A percentile compares a stretch with the other conserved stretches of the same genome.
Conservation (phyloP, 495 filamentous ascomycete species). For the Aspergillus kassunensis region DNA sequence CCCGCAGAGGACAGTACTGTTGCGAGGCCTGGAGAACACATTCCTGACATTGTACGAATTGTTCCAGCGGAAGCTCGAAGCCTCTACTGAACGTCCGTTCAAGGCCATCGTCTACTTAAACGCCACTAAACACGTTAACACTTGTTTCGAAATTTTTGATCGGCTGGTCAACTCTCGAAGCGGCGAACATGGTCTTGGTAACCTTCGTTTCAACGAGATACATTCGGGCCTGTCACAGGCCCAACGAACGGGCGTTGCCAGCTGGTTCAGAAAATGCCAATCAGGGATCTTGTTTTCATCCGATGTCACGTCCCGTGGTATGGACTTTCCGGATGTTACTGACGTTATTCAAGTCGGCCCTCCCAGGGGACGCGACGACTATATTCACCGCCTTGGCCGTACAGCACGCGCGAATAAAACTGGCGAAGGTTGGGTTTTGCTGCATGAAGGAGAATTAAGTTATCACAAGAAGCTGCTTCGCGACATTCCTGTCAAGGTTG, state of each 20-base stretch:
- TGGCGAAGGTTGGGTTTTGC: constrained; percentile 77
- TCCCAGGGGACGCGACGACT: constrained; percentile 58
- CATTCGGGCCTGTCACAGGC: constrained; percentile 74
- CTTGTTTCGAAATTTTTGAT: constrained; percentile 59
- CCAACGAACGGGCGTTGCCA: constrained; percentile 60
- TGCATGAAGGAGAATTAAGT: constrained; percentile 55
- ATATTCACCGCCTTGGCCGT: constrained; percentile 71
- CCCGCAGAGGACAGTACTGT: constrained; percentile 66
- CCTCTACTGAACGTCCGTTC: constrained; percentile 58
- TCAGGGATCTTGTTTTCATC: constrained; percentile 81
- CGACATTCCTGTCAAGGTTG: constrained; percentile 61
- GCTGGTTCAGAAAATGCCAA: constrained; percentile 59
- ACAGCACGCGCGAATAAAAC: constrained; percentile 70
- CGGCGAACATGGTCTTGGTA: constrained; percentile 42
- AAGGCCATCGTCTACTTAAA: constrained; percentile 92
- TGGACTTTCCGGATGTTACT: constrained; percentile 73
- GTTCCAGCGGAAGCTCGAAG: constrained; percentile 43
- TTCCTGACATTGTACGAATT: constrained; percentile 76
- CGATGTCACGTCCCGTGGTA: constrained; percentile 90
- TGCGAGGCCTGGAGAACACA: constrained; percentile 68
- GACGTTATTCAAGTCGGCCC: constrained; percentile 68
- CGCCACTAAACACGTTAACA: constrained; percentile 64
- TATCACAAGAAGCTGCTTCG: constrained; percentile 47
- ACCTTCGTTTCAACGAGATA: constrained; percentile 58
- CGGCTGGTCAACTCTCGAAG: constrained; percentile 37